Conservation (phyloP, 345 rosid species). For the Bruguiera sexangula region DNA sequence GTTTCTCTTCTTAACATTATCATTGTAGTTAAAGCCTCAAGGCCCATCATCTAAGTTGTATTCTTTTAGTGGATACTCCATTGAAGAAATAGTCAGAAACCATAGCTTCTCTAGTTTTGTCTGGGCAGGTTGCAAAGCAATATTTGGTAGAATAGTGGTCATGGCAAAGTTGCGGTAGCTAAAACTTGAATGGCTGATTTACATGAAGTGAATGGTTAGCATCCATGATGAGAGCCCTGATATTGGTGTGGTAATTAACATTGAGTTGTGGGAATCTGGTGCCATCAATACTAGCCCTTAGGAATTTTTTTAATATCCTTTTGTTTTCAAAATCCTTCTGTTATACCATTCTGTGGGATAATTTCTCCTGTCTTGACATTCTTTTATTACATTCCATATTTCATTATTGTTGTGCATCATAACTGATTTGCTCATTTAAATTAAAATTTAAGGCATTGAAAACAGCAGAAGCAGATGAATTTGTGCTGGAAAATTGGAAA, state of each 20-base stretch:
- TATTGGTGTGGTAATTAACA: too few relatives aligned
- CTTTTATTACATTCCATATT: neutral
- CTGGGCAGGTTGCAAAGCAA: neutral
- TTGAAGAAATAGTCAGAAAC: neutral
- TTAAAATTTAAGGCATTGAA: conserved; percentile 35
- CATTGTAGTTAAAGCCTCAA: too few relatives aligned
- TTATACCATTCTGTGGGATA: neutral
- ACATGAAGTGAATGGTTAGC: too few relatives aligned
- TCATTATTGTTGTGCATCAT: neutral
- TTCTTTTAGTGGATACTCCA: too few relatives aligned
- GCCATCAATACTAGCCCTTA: too few relatives aligned
- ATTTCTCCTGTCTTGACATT: neutral
- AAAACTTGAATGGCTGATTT: too few relatives aligned
- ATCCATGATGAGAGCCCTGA: too few relatives aligned
- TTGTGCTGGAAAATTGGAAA: conserved; percentile 57
- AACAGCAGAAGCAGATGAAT: conserved; percentile 44
- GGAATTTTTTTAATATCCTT: too few relatives aligned
- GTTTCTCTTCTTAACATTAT: neutral
- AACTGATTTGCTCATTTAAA: conserved; percentile 13
- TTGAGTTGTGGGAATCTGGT: too few relatives aligned
- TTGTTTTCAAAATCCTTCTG: too few relatives aligned
- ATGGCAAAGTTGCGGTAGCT: too few relatives aligned
- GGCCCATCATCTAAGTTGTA: too few relatives aligned
- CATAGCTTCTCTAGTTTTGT: neutral
- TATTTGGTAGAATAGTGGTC: neutral